phyloP scores from a whole-genome alignment of 495 filamentous ascomycete species.

The Aspergillus diversus region DNA sequence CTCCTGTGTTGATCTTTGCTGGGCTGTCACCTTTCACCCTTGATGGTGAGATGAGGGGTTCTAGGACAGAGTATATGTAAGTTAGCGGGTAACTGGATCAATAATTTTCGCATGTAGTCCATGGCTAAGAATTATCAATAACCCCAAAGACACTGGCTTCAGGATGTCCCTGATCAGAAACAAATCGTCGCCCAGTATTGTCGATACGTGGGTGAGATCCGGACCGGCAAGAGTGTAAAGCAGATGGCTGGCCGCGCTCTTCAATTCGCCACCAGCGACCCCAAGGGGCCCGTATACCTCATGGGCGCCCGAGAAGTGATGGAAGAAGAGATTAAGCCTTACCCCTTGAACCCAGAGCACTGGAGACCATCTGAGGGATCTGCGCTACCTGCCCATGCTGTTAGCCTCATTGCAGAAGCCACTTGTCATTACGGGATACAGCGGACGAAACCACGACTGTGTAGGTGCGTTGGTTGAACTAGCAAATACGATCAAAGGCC shows the following conservation, averaged over 20 bases:
- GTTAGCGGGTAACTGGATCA: too few relatives aligned
- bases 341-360: constrained; percentile 68
- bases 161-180: constrained; percentile 94
- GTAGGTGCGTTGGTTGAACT: constrained; percentile 74
- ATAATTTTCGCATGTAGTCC: too few relatives aligned
- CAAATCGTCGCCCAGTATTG: constrained; percentile 92
- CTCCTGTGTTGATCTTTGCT: too few relatives aligned
- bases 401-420: constrained; percentile 72
- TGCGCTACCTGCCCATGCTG: constrained; percentile 68
- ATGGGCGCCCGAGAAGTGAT: constrained; percentile 85
- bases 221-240: constrained; percentile 90
- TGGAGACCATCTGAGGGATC: constrained; percentile 79
- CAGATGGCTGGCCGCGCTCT: constrained; percentile 92
- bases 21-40: too few relatives aligned
- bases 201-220: constrained; percentile 88
- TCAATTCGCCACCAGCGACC: constrained; percentile 81
- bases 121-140: too few relatives aligned
- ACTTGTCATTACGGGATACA: constrained; percentile 81
- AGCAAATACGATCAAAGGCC: constrained; percentile 74
- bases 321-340: constrained; percentile 89
- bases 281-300: constrained; percentile 86
- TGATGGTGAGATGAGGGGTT: too few relatives aligned
- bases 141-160: constrained; percentile 91
- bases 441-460: constrained; percentile 70
- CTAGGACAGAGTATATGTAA: too few relatives aligned